These are phyloP conservation scores for Komagataella populi DNA, from an alignment of 805 yeast species.

Conservation along the genomic window DNA sequence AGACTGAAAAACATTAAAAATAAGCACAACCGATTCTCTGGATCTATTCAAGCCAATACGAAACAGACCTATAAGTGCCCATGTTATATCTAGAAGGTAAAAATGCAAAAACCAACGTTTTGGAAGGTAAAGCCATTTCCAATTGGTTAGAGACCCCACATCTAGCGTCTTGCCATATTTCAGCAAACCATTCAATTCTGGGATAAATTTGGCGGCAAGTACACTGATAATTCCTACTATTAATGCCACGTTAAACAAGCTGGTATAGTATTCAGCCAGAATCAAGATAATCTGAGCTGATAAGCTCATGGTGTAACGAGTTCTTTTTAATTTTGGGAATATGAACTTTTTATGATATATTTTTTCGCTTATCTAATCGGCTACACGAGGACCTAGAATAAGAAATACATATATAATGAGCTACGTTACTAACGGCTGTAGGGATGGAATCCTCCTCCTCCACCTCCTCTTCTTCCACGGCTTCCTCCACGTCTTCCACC, in stretches of 20 bases:
- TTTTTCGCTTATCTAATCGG: background rate
- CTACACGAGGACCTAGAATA: background rate
- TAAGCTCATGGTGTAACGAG: background rate
- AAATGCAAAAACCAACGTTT: conserved; percentile 53
- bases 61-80: conserved; percentile 13
- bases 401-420: background rate
- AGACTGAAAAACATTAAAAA: conserved; percentile 33
- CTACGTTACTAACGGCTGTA: conserved; percentile 7
- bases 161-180: conserved; percentile 31
- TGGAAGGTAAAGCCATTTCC: conserved; percentile 30
- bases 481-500: conserved; percentile 5
- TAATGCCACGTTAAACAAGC: conserved; percentile 1
- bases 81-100: conserved; percentile 30
- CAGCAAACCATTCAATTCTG: conserved; percentile 20
- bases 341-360: background rate
- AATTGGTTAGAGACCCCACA: background rate
- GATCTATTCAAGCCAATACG: conserved; percentile 1
- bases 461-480: conserved; percentile 2
- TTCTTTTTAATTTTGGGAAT: background rate
- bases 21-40: conserved; percentile 8
- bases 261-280: background rate
- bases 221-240: background rate
- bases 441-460: conserved; percentile 18
- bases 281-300: background rate
- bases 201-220: conserved; percentile 3